Base-by-base conservation (phyloP, 2,329 filamentous ascomycete genomes). In the Neodidymelliopsis sp. region DNA sequence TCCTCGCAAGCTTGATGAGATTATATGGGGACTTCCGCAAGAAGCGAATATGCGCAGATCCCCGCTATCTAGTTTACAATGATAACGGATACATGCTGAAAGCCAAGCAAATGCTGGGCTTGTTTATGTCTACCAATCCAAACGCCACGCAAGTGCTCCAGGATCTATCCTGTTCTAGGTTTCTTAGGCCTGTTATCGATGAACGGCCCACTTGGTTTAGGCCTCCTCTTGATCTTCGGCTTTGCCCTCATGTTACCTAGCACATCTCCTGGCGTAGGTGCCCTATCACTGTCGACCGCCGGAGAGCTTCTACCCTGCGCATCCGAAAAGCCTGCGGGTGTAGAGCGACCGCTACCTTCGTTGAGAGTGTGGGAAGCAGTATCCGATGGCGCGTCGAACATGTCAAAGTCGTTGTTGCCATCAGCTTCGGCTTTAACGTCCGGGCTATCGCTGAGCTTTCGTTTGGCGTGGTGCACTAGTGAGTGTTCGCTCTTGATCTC, bases 391-490 rank as follows among this genome's bases (percentile, higher is more conserved):
- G 45, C 59, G 31, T 70, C 67, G 6, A 61, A 57, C 63, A 68
- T 70, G 6, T 70, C 66, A 10, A 67, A 57, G 28, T 72, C 66
- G 49, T 64, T 64, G 16, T 60, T 57, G 13, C 63, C 58, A 24
- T 63, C 56, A 27, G 53, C 57, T 23, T 49, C 44, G 2, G 38
- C 30, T 89, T 90, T 47, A 87, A 94, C 53, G 85, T 94, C 58
- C 77, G 95, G 34, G 88, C 87, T 59, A 18, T 57, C 49, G 50
- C 60, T 57, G 59, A 93, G 94, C 75, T 81, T 95, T 35, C 86
- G 87, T 2, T 87, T 88, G 2, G 90, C 90, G 1, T 83, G 92
- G 79, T 84, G 62, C 87, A 94, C 74, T 84, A 90, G n/a, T 91
- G 93, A 70, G 84, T 44, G 41, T 42, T 69, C 64, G 10, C 52